Base-by-base conservation (phyloP, 2,329 filamentous ascomycete genomes). In the Clarireedia hainanense region DNA sequence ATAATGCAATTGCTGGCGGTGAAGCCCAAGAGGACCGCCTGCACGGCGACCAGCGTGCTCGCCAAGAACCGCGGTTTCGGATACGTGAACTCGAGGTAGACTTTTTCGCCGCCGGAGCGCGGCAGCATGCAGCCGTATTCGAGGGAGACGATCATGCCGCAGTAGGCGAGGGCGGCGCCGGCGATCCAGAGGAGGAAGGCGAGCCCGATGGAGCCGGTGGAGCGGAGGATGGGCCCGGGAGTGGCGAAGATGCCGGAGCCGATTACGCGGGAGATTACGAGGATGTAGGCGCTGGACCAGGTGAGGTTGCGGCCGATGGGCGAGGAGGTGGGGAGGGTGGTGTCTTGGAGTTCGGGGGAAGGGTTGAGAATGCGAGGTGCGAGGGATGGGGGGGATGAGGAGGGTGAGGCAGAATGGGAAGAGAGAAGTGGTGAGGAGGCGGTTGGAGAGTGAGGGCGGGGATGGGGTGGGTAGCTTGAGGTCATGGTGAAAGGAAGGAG, bases 201-300 rank as follows among this genome's bases (percentile, higher is more conserved):
- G 39, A 80, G 73, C 1, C 80, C 80, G 2, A 81, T 76, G 7
- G 84, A 89, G 1, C 86, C 86, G 2, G 83, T 81, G 0, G 81
- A 78, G 39, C 80, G 77, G 3, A 87, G 75, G 50, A 90, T 86
- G 4, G 83, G 77, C 0, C 85, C 85, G 0, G 86, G 86, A 77
- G 71, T 67, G 6, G 65, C 63, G 46, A 67, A 67, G 46, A 67
- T 65, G 0, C 65, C 65, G 3, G 57, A 61, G 1, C 65, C 65
- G 20, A 67, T 66, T 2, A 67, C 62, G 10, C 65, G 59, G n/a
- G 63, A 65, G 20, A 67, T 66, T 5, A 63, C 60, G 50, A 65
- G 58, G n/a, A 67, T 65, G 52, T 67, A 65, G 6, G 64, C 63
- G 27, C 64, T 62, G 24, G 51, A 60, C 63, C 62, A 64, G 2